Evolutionary conservation across 2,329 filamentous ascomycete species (phyloP), one percentile per base, ranked within the genome.

Genomic region (Cladobotryum protrusum): DNA sequence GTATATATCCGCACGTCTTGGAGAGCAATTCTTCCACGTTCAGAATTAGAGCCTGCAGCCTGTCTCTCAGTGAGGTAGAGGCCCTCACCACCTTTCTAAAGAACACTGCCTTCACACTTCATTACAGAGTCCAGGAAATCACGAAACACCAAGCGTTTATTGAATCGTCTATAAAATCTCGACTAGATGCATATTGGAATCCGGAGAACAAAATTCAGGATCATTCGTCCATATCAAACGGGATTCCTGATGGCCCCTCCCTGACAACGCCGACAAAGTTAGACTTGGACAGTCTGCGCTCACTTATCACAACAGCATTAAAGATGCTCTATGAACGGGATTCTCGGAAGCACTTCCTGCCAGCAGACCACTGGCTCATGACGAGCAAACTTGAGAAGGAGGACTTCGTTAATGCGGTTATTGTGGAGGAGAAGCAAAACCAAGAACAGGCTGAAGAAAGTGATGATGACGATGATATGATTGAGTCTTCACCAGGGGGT

Each of bases 301-400:
- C 78, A n/a, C 75, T 92, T 3, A 82, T 90, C 6, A 95, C 89
- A 2, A 84, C 83, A 3, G 78, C 95, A 0, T 75, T 96, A 62
- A 85, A 86, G 50, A 92, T 95, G 78, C 73, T 96, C 8, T 96
- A 97, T 63, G 91, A 96, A 67, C 78, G 92, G 65, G 92, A 97
- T 66, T 99, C 93, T 7, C 79, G 93, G 52, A 82, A 91, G 18
- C 83, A 80, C 29, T 97, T 97, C 63, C 70, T 97, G 18, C 86
- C 89, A 2, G 70, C 77, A n/a, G 80, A 83, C 44, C 91, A 96
- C 65, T 99, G 93, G 93, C 75, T 97, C 34, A 97, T 97, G 91
- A 93, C 87, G 2, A 75, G 74, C 1, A 85, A 83, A 53, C 88
- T 97, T 50, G 87, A 96, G 60, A 93, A 96, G 85, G 83, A 86